Evolutionary conservation across 2,329 filamentous ascomycete genomes (phyloP), one percentile per base, ranked within the genome.

Genomic region (Aspergillus sp.): DNA sequence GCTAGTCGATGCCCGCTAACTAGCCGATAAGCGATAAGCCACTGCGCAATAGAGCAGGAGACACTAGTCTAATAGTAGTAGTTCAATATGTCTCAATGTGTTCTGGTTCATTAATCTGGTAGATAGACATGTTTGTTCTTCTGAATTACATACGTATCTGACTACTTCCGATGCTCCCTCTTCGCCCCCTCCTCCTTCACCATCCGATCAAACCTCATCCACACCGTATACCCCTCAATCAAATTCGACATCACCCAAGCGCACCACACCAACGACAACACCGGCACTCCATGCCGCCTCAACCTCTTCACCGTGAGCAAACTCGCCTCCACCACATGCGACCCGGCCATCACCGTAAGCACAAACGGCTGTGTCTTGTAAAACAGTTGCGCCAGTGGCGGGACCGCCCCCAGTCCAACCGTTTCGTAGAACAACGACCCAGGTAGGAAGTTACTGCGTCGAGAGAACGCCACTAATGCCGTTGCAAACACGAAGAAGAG

Each of bases 271-370:
- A 65, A 63, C 52, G 81, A 81, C 21, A 80, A 72, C 41, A 79
- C 62, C 25, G 79, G 79, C 53, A 87, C 79, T n/a, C 80, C 80
- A 73, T 87, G 80, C 62, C 73, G 82, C 57, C 72, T 73, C 71
- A 88, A 70, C 63, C 80, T 79, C 56, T 68, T 75, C 12, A 73
- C 64, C 6, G 76, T 76, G 73, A 87, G 79, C 57, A 72, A 59
- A 48, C 77, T 76, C n/a, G 82, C 77, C 79, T 97, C 94, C 3
- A 75, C 60, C 0, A 81, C 21, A 75, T 97, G 94, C 12, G 91
- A 83, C 0, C 70, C 79, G 1, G 91, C 3, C 59, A 93, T 84
- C 0, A 85, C 79, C 19, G 79, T 67, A 57, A 89, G 79, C 45
- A 94, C 78, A 13, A 78, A 72, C 52, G 83, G 83, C 63, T 89